Percentiles rank a stretch among this genome's conserved stretches.
These are phyloP conservation scores for Pseudognaphalium luteoalbum DNA, from an alignment of 129 eudicot species.

Conservation along the genomic window DNA sequence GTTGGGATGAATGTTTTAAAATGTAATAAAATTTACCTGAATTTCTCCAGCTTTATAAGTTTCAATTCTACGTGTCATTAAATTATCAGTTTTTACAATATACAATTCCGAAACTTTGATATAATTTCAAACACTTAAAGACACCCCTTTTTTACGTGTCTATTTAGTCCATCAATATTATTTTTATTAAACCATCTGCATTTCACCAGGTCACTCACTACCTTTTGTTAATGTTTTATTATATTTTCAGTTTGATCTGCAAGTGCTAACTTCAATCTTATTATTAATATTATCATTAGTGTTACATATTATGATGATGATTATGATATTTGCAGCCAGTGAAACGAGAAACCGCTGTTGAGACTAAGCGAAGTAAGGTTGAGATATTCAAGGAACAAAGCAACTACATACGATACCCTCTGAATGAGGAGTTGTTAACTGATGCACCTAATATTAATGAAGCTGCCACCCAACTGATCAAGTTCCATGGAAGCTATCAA, in stretches of 20 bases:
- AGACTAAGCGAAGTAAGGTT: slow-evolving; percentile 92
- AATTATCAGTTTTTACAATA: background rate
- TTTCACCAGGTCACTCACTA: background rate
- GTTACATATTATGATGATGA: background rate
- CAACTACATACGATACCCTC: slow-evolving; percentile 91
- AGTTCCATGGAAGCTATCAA: slow-evolving; percentile 99
- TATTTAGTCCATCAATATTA: no score
- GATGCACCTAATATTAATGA: slow-evolving; percentile 93
- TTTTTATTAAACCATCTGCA: background rate
- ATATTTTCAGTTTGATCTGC: background rate
- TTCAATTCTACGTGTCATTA: background rate
- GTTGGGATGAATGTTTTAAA: background rate
- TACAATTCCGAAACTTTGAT: no score
- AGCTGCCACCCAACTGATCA: slow-evolving; percentile 89
- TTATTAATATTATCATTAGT: no score
- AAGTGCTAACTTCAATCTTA: background rate
- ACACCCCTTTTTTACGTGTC: background rate
- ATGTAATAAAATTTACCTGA: background rate
- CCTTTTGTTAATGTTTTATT: background rate
- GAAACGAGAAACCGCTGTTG: slow-evolving; percentile 60
- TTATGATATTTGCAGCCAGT: slow-evolving; percentile 71
- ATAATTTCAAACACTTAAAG: background rate
- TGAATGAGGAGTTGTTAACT: slow-evolving; percentile 81
- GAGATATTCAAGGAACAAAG: slow-evolving; percentile 95
- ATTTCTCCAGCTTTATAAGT: background rate